Base-by-base conservation (phyloP, 345 rosid genomes). In the Aegle marmelos region DNA sequence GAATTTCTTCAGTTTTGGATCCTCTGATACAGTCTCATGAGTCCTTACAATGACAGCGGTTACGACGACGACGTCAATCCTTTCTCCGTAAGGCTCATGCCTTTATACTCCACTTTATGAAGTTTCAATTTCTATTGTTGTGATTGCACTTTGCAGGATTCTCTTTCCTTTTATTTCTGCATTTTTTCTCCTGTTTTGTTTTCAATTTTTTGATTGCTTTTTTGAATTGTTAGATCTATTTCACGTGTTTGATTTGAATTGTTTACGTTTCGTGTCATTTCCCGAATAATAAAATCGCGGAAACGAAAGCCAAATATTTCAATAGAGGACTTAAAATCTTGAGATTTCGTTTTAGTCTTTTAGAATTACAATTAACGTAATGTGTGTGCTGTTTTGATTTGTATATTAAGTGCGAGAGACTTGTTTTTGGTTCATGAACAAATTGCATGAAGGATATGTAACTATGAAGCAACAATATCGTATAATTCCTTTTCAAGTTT, bases 1-100 rank as follows among this genome's bases (percentile, higher is more conserved):
- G 34, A 13, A 33, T 54, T 45, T 19, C 13, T 70, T n/a, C 58
- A 13, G 30, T 36, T 39, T 41, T 30, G 62, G 59, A 41, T 78
- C 60, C 60, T 39, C 48, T 77, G 70, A 62, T 86, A 79, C 76
- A 54, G 69, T 77, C 84, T 70, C 70, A 94, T 94, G 99, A 91
- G 89, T 80, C 93, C 86, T 74, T 82, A 81, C 83, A 91, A 91
- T 80, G 70, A 94, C 68, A 97, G 86, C 81, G 91, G 97, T 9
- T 94, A 92, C 85, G 98, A 86, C 33, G 99, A 93, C 31, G 93
- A 91, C 61, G 90, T 90, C 79, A 96, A 94, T 86, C 98, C 98
- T 76, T 97, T 94, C 80, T 91, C 98, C 86, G 99, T 97, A 86
- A 80, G 88, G 53, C 57, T 50, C 19, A 17, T 22, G 8, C 66